These are phyloP conservation scores for Ophiostoma sp. DNA, from an alignment of 2,329 filamentous ascomycete species.

Conservation along the genomic window DNA sequence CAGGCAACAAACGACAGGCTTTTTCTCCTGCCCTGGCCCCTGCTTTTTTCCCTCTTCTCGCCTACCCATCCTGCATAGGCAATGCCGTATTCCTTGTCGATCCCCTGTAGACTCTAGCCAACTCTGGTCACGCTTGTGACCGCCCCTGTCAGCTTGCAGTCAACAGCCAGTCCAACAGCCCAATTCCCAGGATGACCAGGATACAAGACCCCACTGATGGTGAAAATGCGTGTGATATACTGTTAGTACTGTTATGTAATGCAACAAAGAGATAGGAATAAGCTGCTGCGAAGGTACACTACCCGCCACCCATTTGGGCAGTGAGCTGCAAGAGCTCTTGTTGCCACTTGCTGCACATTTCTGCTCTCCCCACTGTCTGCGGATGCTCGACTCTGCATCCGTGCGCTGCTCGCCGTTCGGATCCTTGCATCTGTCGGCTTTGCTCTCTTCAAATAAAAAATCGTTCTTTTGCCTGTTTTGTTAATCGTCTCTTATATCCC, in stretches of 20 bases:
- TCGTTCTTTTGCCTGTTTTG: not conserved
- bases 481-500: not conserved
- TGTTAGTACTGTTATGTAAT: no score
- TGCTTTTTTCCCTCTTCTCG: not conserved
- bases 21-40: not conserved
- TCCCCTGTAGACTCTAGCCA: not conserved
- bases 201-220: slow-evolving; percentile 11
- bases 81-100: slow-evolving; percentile 5
- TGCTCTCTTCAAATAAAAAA: not conserved
- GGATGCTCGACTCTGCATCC: not conserved
- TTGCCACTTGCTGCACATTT: not conserved
- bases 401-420: not conserved
- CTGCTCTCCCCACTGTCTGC: not conserved
- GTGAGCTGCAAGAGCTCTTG: slow-evolving; percentile 1
- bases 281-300: not conserved
- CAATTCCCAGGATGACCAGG: slow-evolving; percentile 1
- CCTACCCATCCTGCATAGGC: not conserved
- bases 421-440: slow-evolving; percentile 3
- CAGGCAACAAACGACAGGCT: not conserved
- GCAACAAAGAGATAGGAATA: no score
- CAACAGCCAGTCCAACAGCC: slow-evolving; percentile 7
- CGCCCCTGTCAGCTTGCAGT: slow-evolving; percentile 9
- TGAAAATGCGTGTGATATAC: not conserved
- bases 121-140: not conserved
- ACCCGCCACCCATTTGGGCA: not conserved